These are phyloP conservation scores for Haplographium delicatum DNA, from an alignment of 495 filamentous ascomycete species.

Conservation along the genomic window DNA sequence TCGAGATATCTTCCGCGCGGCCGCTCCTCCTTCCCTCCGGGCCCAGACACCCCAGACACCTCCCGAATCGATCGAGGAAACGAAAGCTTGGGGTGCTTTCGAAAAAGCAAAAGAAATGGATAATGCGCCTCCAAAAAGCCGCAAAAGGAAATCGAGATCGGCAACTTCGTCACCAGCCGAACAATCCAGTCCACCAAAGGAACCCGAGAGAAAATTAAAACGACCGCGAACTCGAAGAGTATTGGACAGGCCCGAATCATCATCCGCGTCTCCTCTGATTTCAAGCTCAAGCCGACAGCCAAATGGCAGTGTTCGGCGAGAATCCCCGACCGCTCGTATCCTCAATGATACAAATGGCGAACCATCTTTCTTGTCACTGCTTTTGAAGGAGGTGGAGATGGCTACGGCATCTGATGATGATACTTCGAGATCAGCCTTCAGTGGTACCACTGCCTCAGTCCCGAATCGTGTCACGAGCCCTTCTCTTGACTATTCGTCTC, in stretches of 20 bases:
- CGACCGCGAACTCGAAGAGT: constrained; percentile 67
- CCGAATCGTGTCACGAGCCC: constrained; percentile 34
- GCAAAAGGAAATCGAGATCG: constrained; percentile 75
- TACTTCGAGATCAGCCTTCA: constrained; percentile 38
- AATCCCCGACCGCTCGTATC: constrained; percentile 30
- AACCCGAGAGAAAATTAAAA: constrained; percentile 75
- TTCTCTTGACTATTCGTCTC: constrained; percentile 57
- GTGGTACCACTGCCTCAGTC: constrained; percentile 19
- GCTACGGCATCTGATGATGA: constrained; percentile 52
- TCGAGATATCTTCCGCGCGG: constrained; percentile 57
- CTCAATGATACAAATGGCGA: constrained; percentile 40
- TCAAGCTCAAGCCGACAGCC: constrained; percentile 27
- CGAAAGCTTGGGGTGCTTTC: constrained; percentile 81
- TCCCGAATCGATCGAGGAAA: constrained; percentile 70
- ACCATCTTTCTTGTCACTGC: constrained; percentile 68
- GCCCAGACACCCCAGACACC: constrained; percentile 41
- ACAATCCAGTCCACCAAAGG: constrained; percentile 41
- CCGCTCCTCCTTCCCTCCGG: constrained; percentile 25
- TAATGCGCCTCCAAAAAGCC: constrained; percentile 35
- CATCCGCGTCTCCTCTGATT: constrained; percentile 35
- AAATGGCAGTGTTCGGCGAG: constrained; percentile 16
- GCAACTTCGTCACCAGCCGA: constrained; percentile 64
- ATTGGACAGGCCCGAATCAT: constrained; percentile 44
- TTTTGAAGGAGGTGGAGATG: constrained; percentile 82
- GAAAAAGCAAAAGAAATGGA: constrained; percentile 74